A percentile compares a stretch with the other conserved stretches of the same genome.
Conservation (phyloP, 2,329 filamentous ascomycete genomes). For the Penicillium sp. region DNA sequence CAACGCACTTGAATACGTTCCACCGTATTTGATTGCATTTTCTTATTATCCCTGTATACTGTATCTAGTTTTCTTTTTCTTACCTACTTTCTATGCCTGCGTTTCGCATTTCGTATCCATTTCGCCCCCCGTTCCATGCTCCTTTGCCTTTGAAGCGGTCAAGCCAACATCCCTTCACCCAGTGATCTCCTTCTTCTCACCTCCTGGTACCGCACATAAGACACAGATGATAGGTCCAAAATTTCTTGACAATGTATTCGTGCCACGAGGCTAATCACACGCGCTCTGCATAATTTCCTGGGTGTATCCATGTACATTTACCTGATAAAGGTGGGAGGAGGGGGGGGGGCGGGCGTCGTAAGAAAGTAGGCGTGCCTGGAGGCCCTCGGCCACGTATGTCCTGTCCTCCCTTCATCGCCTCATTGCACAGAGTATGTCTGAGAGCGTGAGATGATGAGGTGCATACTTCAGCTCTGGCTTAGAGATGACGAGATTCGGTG, state of each 20-base stretch:
- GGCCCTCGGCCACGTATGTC: constrained; percentile 20
- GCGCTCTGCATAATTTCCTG: constrained; percentile 15
- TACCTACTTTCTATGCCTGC: background rate
- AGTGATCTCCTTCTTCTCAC: background rate
- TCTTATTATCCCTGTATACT: background rate
- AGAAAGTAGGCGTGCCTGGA: constrained; percentile 20
- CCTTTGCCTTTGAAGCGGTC: constrained; percentile 30
- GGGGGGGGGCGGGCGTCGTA: constrained; percentile 8
- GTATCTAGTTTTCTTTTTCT: background rate
- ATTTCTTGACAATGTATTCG: constrained; percentile 9
- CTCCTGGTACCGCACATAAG: background rate
- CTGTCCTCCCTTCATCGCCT: background rate
- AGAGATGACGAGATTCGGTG: background rate
- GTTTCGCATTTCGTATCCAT: background rate
- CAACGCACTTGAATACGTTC: background rate
- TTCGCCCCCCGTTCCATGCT: background rate
- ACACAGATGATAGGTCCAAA: constrained; percentile 21
- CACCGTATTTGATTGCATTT: background rate
- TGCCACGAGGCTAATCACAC: constrained; percentile 13
- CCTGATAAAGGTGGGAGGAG: background rate
- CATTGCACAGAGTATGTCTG: background rate
- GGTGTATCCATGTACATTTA: constrained; percentile 27
- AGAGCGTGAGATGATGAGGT: background rate
- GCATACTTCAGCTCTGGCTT: background rate
- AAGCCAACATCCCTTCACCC: background rate